A percentile compares a stretch with the other conserved stretches of the same genome.
Evolutionary conservation across 2,329 filamentous ascomycete genomes (phyloP).

Genomic region (Calcarisporium arbuscula): DNA sequence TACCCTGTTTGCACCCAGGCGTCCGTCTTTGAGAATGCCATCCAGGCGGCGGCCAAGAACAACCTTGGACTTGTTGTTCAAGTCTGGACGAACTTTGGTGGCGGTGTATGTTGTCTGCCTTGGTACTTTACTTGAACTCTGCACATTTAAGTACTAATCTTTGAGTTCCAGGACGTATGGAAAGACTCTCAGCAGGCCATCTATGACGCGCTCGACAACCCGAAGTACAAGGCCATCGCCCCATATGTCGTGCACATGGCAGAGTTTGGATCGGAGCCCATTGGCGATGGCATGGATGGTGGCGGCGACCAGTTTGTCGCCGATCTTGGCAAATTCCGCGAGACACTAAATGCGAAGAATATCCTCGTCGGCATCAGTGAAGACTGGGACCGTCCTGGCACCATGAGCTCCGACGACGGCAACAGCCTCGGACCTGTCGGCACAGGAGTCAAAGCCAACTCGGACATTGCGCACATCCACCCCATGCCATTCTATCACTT

Average conservation of each 20-base stretch:
- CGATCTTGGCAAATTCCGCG: constrained; percentile 7
- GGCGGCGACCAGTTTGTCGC: constrained; percentile 7
- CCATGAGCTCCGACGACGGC: constrained; percentile 4
- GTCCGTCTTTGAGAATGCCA: constrained; percentile 8
- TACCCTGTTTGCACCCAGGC: constrained; percentile 8
- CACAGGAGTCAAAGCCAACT: constrained; percentile 7
- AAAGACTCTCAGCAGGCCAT: constrained; percentile 8
- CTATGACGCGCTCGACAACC: constrained; percentile 7
- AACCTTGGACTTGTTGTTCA: constrained; percentile 10
- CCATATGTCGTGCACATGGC: constrained; percentile 9
- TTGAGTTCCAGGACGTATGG: too few species aligned
- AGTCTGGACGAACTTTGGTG: constrained; percentile 11
- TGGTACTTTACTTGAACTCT: too few species aligned
- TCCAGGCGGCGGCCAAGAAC: constrained; percentile 9
- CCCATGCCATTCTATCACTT: constrained; percentile 9
- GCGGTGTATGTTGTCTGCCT: constrained; percentile 7
- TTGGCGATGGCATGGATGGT: constrained; percentile 11
- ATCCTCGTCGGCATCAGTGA: constrained; percentile 9
- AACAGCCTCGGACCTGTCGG: constrained; percentile 3
- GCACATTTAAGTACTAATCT: neutral
- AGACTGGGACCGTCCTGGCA: constrained; percentile 9
- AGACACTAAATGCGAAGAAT: constrained; percentile 1
- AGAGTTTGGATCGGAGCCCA: constrained; percentile 10
- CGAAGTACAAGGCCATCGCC: constrained; percentile 8
- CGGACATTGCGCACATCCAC: constrained; percentile 9